Evolutionary conservation across 2,329 filamentous ascomycete genomes (phyloP).

Genomic region (Colletotrichum magnum): DNA sequence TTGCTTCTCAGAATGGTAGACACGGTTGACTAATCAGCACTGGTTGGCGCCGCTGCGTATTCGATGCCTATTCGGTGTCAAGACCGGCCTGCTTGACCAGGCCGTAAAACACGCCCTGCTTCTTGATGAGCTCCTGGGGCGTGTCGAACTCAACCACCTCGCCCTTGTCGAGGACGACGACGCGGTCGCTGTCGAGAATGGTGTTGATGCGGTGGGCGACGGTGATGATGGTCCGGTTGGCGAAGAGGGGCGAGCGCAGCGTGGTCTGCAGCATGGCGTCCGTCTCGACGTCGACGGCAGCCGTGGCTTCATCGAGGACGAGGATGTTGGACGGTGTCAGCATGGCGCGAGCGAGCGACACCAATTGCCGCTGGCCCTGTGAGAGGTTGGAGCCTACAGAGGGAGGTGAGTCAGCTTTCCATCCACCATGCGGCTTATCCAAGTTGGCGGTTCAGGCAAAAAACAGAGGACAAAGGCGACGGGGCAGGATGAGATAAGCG

Average conservation of each 20-base stretch:
- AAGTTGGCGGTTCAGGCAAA: not conserved
- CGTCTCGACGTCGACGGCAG: conserved; percentile 78
- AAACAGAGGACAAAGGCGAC: conserved; percentile 10
- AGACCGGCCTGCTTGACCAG: conserved; percentile 93
- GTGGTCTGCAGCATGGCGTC: conserved; percentile 77
- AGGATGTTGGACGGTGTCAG: conserved; percentile 97
- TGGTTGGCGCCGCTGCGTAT: not conserved
- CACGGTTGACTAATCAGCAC: not conserved
- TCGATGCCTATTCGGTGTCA: conserved; percentile 52
- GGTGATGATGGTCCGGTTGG: conserved; percentile 96
- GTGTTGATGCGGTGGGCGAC: conserved; percentile 99
- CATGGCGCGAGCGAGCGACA: conserved; percentile 93
- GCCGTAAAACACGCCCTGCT: conserved; percentile 86
- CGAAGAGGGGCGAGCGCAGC: conserved; percentile 77
- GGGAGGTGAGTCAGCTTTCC: conserved; percentile 43
- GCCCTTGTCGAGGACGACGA: conserved; percentile 93
- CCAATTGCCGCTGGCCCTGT: conserved; percentile 92
- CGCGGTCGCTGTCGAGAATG: conserved; percentile 89
- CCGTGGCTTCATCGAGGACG: conserved; percentile 96
- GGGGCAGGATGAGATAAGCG: conserved; percentile 40
- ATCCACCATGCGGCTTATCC: conserved; percentile 34
- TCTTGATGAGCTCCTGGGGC: conserved; percentile 81
- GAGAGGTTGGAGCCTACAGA: conserved; percentile 89
- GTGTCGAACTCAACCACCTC: conserved; percentile 94
- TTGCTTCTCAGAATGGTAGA: no score